Conservation (phyloP, 352 stramenopile genomes). For the Aphanomyces invadans region DNA sequence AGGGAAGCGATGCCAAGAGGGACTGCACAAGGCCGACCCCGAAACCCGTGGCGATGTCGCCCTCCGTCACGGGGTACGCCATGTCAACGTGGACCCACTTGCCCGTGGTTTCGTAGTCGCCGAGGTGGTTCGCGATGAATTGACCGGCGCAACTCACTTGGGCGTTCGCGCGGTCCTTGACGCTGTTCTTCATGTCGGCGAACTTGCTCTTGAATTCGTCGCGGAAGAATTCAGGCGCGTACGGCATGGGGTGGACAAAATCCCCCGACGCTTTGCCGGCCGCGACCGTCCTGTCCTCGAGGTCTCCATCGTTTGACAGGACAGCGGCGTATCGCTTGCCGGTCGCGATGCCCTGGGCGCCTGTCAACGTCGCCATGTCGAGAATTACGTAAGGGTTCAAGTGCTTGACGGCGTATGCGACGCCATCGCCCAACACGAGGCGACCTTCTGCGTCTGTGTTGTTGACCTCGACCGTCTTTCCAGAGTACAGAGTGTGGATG, state of each 20-base stretch:
- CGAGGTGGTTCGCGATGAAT: constrained; percentile 93
- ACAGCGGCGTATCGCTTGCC: constrained; percentile 89
- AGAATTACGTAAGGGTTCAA: constrained; percentile 85
- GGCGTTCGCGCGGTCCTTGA: constrained; percentile 89
- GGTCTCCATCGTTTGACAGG: constrained; percentile 84
- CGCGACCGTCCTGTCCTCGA: constrained; percentile 75
- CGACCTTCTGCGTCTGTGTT: constrained; percentile 95
- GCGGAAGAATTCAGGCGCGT: constrained; percentile 89
- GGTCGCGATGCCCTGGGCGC: constrained; percentile 89
- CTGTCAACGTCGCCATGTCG: constrained; percentile 95
- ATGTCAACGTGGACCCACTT: constrained; percentile 96
- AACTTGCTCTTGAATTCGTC: constrained; percentile 88
- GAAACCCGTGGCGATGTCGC: constrained; percentile 87
- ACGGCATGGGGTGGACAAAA: constrained; percentile 88
- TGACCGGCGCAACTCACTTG: constrained; percentile 91
- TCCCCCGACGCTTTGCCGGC: constrained; percentile 86
- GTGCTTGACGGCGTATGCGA: constrained; percentile 90
- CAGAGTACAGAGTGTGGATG: constrained; percentile 89
- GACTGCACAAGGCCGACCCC: constrained; percentile 86
- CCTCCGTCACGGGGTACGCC: constrained; percentile 76
- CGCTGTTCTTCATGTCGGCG: constrained; percentile 97
- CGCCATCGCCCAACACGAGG: constrained; percentile 90
- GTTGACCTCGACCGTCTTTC: constrained; percentile 96
- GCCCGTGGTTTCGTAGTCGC: constrained; percentile 62
- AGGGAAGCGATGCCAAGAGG: constrained; percentile 28